Evolutionary conservation across 768 basidiomycete genomes (phyloP), one percentile per base, ranked within the genome.

Genomic region (Rhizopogon vesiculosus): DNA sequence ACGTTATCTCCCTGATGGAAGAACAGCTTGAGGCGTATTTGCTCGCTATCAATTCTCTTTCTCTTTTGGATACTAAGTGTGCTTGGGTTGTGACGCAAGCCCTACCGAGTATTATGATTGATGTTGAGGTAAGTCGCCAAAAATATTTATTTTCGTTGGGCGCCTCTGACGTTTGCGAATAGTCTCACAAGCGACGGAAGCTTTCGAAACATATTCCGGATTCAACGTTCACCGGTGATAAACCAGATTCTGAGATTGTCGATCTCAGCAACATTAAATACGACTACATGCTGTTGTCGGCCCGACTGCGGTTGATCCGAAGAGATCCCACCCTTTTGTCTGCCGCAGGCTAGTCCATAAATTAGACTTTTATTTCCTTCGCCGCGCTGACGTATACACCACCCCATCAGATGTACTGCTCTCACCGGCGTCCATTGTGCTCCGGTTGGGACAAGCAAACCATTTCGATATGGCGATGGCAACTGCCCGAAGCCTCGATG

Each of bases 21-120:
- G 83, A 87, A 62, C 91, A 86, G 66, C 71, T 86, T 33, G 85
- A 94, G 62, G 89, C 92, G 13, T 88, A 91, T 63, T 79, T 87
- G 48, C 84, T 95, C 42, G 89, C 93, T 28, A 89, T 95, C 67
- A 97, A 97, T 66, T 86, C 93, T 4, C 76, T 99, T 45, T 83
- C 88, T 18, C 77, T 98, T 58, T 81, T 93, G 40, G 89, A 93
- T 63, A 76, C 78, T 59, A 86, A 86, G 64, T 85, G 84, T 59
- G 87, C 91, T 12, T 98, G 93, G 93, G 76, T 97, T 28, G 74
- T 89, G 28, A 74, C 93, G 54, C 87, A 82, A 49, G 70, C 75
- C 9, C 66, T 84, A 35, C 66, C 78, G 52, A 78, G 83, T 54
- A 66, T 72, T 43, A 69, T 73, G 53, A 65, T 71, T 45, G 78